These are phyloP conservation scores for Linnemannia hyalina DNA, from an alignment of 192 early-diverging fungal genomes.

Conservation along the genomic window DNA sequence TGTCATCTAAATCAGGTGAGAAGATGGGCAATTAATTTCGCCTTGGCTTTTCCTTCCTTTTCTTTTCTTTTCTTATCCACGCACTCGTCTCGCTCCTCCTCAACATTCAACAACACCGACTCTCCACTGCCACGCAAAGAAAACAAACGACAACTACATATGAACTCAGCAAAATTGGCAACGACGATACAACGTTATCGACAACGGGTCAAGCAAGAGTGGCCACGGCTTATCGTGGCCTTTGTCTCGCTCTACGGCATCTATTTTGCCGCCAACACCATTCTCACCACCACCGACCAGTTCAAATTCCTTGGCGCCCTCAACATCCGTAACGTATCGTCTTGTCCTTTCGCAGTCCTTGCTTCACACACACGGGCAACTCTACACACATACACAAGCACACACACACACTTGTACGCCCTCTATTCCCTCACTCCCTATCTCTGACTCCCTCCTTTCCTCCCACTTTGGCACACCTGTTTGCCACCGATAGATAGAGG, in stretches of 20 bases:
- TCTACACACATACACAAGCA: not conserved
- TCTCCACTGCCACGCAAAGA: not conserved
- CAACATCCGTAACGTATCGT: not conserved
- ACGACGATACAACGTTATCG: constrained; percentile 12
- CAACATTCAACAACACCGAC: not conserved
- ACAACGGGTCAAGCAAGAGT: constrained; percentile 13
- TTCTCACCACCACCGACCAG: constrained; percentile 7
- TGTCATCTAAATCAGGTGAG: too few species aligned
- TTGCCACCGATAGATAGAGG: not conserved
- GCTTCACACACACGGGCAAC: not conserved
- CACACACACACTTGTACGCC: too few species aligned
- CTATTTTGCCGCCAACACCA: constrained; percentile 25
- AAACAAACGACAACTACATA: not conserved
- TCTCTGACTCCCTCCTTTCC: not conserved
- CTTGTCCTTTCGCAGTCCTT: not conserved
- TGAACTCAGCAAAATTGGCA: not conserved
- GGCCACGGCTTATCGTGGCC: constrained; percentile 39
- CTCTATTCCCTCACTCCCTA: not conserved
- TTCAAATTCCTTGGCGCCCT: constrained; percentile 23
- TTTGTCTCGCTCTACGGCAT: constrained; percentile 44
- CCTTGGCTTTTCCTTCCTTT: not conserved
- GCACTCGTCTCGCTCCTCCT: not conserved
- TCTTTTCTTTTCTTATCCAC: not conserved
- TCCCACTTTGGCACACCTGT: not conserved
- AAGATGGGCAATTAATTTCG: not conserved